Evolutionary conservation across 1,139 yeast species (phyloP).

Genomic region (Magnusiomyces tetraspermus): DNA sequence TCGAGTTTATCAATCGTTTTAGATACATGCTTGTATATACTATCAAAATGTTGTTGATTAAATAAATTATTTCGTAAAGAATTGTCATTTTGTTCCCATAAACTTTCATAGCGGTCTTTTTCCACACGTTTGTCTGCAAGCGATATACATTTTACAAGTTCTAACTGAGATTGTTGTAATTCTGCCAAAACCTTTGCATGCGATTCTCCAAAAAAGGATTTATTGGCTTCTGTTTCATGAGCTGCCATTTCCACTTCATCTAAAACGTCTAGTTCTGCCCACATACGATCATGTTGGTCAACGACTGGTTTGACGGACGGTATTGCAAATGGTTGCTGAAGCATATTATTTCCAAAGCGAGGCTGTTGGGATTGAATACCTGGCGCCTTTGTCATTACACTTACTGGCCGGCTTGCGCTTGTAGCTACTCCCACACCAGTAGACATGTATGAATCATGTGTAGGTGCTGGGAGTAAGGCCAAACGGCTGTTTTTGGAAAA

Average conservation of each 20-base stretch:
- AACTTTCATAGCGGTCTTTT: slow-evolving; percentile 20
- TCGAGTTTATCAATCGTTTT: slow-evolving; percentile 36
- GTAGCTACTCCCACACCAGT: background rate
- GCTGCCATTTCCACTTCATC: slow-evolving; percentile 72
- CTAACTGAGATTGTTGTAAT: slow-evolving; percentile 53
- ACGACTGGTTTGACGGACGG: slow-evolving; percentile 30
- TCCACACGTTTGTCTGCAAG: slow-evolving; percentile 26
- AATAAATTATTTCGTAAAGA: slow-evolving; percentile 34
- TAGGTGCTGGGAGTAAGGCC: background rate
- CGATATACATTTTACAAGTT: slow-evolving; percentile 48
- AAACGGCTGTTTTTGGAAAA: background rate
- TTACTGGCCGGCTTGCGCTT: slow-evolving; percentile 2
- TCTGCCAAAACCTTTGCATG: slow-evolving; percentile 49
- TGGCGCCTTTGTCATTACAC: background rate
- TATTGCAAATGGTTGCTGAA: slow-evolving; percentile 15
- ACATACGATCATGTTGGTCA: slow-evolving; percentile 53
- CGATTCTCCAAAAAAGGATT: slow-evolving; percentile 53
- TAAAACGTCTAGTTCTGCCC: slow-evolving; percentile 83
- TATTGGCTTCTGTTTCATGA: slow-evolving; percentile 41
- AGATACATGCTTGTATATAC: slow-evolving; percentile 35
- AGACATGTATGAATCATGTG: background rate
- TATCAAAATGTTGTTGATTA: slow-evolving; percentile 37
- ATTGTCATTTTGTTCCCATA: slow-evolving; percentile 32
- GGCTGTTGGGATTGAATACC: background rate
- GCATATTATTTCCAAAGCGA: background rate